A percentile compares a stretch with the other conserved stretches of the same genome.
Evolutionary conservation across 495 filamentous ascomycete genomes (phyloP).

Genomic region (Neurospora tetrasperma): DNA sequence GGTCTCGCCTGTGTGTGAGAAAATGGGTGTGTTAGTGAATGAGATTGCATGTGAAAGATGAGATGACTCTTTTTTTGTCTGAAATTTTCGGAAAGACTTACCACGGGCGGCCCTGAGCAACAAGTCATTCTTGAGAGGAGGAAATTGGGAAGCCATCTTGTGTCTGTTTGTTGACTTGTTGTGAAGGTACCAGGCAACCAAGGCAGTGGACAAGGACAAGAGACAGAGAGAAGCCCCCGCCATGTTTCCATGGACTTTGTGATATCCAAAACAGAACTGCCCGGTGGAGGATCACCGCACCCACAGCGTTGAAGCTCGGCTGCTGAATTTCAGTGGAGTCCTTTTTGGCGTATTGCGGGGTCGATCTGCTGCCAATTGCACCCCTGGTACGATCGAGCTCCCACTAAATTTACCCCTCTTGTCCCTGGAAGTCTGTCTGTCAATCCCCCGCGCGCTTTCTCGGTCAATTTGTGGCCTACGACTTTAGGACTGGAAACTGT

Average conservation of each 20-base stretch:
- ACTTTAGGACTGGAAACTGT: neutral
- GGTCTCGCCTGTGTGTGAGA: slow-evolving; percentile 55
- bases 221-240: neutral
- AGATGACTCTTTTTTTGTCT: neutral
- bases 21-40: neutral
- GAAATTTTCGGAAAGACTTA: slow-evolving; percentile 29
- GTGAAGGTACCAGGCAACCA: neutral
- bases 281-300: neutral
- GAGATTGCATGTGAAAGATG: neutral
- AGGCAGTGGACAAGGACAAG: neutral
- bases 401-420: neutral
- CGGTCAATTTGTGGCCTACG: neutral
- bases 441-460: neutral
- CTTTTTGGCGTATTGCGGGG: neutral
- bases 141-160: slow-evolving; percentile 54
- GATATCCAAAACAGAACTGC: neutral
- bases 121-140: slow-evolving; percentile 80
- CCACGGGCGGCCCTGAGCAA: slow-evolving; percentile 81
- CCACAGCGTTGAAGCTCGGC: neutral
- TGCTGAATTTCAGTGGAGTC: neutral
- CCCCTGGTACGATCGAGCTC: neutral
- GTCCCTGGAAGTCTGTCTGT: neutral
- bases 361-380: neutral
- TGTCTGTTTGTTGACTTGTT: neutral
- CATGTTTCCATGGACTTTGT: neutral